Base-by-base conservation (phyloP, 495 filamentous ascomycete species). In the Echria macrotheca region DNA sequence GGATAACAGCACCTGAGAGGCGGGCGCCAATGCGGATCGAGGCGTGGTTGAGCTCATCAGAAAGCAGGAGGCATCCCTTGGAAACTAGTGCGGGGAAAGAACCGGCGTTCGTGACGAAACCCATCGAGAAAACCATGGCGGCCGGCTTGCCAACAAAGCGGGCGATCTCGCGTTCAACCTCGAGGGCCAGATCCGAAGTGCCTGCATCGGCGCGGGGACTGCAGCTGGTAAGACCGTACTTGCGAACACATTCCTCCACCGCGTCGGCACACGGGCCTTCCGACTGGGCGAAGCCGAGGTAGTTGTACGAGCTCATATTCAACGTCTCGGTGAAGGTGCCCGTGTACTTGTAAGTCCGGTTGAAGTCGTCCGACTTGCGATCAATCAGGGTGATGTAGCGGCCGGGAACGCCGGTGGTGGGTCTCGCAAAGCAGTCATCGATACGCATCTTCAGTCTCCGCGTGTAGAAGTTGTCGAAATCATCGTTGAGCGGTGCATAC, bases 241-340 rank as follows among this genome's bases (percentile, higher is more conserved):
- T 89, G 63, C 81, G 82, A 53, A 94, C 82, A 29, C 76, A 74
- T 19, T 91, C 86, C 69, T 97, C 93, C 5, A 91, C 88, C 19
- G 86, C 81, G 68, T 97, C 94, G 22, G 94, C 94, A 65, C 94
- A 97, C 29, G 91, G 91, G 12, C 93, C 93, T 59, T 96, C 90
- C 1, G 93, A 97, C 67, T 98, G 94, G 48, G 93, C 93, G 61
- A 98, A 98, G 22, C 93, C 93, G 5, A 98, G 86, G 57, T 98
- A 98, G 61, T 98, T 98, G 77, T 98, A 98, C 3, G 93, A 98
- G 71, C 90, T 96, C 82, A 98, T 82, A 65, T 98, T 98, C 49
- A 98, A 70, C 0, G 93, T 96, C 63, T 98, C 88, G n/a, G 93
- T 97, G 40, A 79, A 82, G 26, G 88, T 94, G 29, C 94, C 94